phyloP scores from a whole-genome alignment of 768 basidiomycete genomes.

The Suillus sp. region DNA sequence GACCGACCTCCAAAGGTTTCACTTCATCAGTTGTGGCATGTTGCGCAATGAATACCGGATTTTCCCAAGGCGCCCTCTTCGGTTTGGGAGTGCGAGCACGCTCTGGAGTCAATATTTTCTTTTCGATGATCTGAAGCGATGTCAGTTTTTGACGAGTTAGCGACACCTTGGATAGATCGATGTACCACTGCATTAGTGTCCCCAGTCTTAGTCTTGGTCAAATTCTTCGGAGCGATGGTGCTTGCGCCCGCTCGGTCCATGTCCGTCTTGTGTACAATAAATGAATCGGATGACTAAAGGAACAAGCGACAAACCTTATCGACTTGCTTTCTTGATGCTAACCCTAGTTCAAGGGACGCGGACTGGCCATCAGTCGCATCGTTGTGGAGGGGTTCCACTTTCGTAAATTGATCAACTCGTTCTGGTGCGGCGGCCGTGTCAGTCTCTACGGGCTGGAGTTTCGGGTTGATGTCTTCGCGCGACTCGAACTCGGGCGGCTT shows the following conservation, averaged over 20 bases:
- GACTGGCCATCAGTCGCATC: neutral
- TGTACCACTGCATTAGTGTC: neutral
- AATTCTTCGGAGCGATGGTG: neutral
- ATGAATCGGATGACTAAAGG: neutral
- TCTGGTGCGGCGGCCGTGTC: too few relatives aligned
- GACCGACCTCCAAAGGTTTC: neutral
- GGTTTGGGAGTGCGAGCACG: conserved; percentile 18
- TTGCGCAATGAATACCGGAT: conserved; percentile 20
- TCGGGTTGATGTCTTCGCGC: neutral
- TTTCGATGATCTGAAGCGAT: conserved; percentile 7
- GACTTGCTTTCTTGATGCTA: neutral
- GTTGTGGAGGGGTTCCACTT: neutral
- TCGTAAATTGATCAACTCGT: neutral
- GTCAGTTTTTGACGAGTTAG: neutral
- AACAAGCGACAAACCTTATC: neutral
- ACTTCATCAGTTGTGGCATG: conserved; percentile 1
- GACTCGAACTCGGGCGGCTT: conserved; percentile 12
- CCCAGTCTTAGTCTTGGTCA: too few relatives aligned
- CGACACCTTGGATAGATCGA: neutral
- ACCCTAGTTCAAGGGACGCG: neutral
- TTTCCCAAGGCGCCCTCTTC: conserved; percentile 36
- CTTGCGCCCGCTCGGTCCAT: neutral
- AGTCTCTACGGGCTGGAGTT: neutral
- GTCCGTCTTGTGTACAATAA: neutral
- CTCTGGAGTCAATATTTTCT: conserved; percentile 14